Percentiles rank a stretch among this genome's conserved stretches.
Evolutionary conservation across 495 filamentous ascomycete genomes (phyloP).

Genomic region (Penicillium verhagenii): DNA sequence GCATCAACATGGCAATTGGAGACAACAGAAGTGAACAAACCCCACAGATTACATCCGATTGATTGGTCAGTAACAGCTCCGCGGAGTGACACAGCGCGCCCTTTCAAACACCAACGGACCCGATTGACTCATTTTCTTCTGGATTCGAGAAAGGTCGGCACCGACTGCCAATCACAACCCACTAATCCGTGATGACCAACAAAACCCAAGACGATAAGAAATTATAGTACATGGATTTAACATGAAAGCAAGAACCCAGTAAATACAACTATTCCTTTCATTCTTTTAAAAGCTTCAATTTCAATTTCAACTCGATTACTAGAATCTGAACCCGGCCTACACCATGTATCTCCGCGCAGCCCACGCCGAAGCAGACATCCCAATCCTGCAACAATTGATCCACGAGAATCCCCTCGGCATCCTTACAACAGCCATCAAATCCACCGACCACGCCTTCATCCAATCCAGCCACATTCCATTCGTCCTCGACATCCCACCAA

Average conservation of each 20-base stretch:
- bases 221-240: not conserved
- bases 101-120: not conserved
- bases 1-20: too few species aligned
- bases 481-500: constrained; percentile 38
- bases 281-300: too few species aligned
- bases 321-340: not conserved
- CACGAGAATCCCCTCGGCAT: constrained; percentile 54
- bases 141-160: not conserved
- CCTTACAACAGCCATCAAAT: constrained; percentile 54
- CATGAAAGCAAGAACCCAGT: not conserved
- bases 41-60: not conserved
- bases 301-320: not conserved
- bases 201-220: not conserved
- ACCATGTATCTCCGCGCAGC: constrained; percentile 50
- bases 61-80: not conserved
- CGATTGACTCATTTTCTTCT: not conserved
- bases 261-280: too few species aligned
- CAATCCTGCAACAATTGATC: constrained; percentile 47
- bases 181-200: constrained; percentile 1
- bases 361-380: constrained; percentile 45
- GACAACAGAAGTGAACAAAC: too few species aligned
- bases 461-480: constrained; percentile 59
- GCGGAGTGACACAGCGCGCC: not conserved
- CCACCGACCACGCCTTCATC: constrained; percentile 40
- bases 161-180: constrained; percentile 15